Evolutionary conservation across 2,329 filamentous ascomycete species (phyloP).

Genomic region (Annulohypoxylon truncatum): DNA sequence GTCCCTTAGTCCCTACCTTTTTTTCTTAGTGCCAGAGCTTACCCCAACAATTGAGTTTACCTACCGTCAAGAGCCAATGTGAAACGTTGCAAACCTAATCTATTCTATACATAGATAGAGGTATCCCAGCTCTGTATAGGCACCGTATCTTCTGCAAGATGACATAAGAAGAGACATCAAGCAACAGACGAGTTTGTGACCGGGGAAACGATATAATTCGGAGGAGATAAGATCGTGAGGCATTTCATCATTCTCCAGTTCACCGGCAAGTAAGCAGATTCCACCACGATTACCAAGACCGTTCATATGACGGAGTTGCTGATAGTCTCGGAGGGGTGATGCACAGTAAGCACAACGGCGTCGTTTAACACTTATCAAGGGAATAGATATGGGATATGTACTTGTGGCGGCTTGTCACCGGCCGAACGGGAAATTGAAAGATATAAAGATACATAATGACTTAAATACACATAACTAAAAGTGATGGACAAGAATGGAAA

Average conservation of each 20-base stretch:
- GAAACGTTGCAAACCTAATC: slow-evolving; percentile 16
- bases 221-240: slow-evolving; percentile 5
- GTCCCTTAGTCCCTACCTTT: not conserved
- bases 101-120: not conserved
- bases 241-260: slow-evolving; percentile 23
- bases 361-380: not conserved
- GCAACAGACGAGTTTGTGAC: not conserved
- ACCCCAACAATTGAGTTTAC: slow-evolving; percentile 50
- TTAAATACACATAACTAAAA: no score
- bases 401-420: slow-evolving; percentile 12
- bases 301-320: slow-evolving; percentile 29
- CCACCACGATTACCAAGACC: slow-evolving; percentile 23
- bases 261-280: slow-evolving; percentile 32
- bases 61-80: slow-evolving; percentile 12
- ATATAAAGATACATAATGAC: no score
- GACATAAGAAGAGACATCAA: slow-evolving; percentile 2
- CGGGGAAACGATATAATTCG: not conserved
- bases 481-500: not conserved
- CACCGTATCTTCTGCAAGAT: not conserved
- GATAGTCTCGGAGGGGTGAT: slow-evolving; percentile 25
- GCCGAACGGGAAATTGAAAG: slow-evolving; percentile 21
- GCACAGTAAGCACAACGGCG: slow-evolving; percentile 36
- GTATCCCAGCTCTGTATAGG: not conserved
- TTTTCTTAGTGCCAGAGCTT: slow-evolving; percentile 32
- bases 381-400: not conserved